A percentile compares a stretch with the other conserved stretches of the same genome.
Conservation (phyloP, 2,329 filamentous ascomycete genomes). For the Dissoconium aciculare region DNA sequence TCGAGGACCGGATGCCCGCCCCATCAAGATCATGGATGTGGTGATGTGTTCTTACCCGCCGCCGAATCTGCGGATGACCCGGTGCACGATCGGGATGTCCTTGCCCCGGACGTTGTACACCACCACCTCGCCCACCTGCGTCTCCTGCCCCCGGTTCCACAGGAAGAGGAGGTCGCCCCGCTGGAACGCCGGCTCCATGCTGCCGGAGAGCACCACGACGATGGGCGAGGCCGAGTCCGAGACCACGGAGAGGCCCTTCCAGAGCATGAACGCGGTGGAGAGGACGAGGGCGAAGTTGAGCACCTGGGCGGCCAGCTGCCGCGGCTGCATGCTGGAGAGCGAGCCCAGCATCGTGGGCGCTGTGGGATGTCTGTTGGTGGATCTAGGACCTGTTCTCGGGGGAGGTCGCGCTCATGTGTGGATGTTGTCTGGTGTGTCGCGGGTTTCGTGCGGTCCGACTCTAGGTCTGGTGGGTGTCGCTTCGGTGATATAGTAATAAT, state of each 20-base stretch:
- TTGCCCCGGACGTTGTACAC: conserved; percentile 81
- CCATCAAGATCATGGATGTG: background rate
- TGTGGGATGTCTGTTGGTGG: no score
- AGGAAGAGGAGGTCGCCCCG: conserved; percentile 61
- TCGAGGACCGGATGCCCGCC: background rate
- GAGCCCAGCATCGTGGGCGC: conserved; percentile 47
- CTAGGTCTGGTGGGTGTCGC: no score
- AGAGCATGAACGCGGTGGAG: conserved; percentile 82
- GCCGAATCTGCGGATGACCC: conserved; percentile 60
- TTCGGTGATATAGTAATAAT: no score
- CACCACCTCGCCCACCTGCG: conserved; percentile 57
- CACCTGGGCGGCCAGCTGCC: conserved; percentile 66
- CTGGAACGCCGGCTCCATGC: conserved; percentile 72
- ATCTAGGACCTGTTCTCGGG: no score
- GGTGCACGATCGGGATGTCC: conserved; percentile 94
- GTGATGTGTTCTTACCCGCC: conserved; percentile 33
- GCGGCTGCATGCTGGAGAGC: conserved; percentile 53
- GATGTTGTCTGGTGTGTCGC: no score
- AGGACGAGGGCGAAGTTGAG: conserved; percentile 86
- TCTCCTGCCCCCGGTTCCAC: conserved; percentile 54
- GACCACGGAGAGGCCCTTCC: conserved; percentile 70
- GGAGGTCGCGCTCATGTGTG: no score
- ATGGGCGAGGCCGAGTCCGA: conserved; percentile 54
- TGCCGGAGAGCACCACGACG: conserved; percentile 71
- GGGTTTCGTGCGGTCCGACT: no score